Conservation (phyloP, 23 red algal species). For the Gracilariopsis chorda region DNA sequence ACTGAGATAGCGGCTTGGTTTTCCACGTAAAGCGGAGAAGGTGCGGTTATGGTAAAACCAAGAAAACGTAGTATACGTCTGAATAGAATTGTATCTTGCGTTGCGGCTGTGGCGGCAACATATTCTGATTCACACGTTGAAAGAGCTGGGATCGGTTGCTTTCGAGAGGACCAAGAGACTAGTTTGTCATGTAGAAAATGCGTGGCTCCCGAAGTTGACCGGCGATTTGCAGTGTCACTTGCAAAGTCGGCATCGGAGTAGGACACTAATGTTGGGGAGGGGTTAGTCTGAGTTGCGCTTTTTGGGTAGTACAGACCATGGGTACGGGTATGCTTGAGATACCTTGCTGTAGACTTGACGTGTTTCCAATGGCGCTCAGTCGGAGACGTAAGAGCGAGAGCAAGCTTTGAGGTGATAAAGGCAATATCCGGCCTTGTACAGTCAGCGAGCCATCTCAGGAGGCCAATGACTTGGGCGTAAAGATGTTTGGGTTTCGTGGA, state of each 20-base stretch:
- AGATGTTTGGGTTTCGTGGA: not conserved
- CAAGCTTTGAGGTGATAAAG: not conserved
- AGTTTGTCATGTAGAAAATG: not conserved
- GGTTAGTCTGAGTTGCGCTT: not conserved
- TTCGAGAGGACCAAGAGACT: not conserved
- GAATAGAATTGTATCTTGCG: not conserved
- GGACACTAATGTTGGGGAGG: not conserved
- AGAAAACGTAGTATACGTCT: not conserved
- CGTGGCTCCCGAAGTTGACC: not conserved
- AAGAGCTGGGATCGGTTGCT: not conserved
- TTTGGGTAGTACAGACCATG: not conserved
- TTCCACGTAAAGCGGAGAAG: not conserved
- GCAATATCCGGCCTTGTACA: not conserved
- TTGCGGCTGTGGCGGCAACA: not conserved
- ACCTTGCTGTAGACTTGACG: not conserved
- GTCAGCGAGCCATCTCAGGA: not conserved
- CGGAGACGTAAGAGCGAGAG: not conserved
- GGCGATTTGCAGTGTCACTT: not conserved
- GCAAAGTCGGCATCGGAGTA: slow-evolving; percentile 9
- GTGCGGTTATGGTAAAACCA: not conserved
- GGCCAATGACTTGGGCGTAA: not conserved
- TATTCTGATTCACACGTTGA: slow-evolving; percentile 27
- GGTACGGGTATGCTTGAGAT: not conserved
- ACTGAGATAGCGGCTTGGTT: not conserved
- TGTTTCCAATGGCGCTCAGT: not conserved